Evolutionary conservation across 306 rosid species (phyloP).

Genomic region (Rosa multiflora): DNA sequence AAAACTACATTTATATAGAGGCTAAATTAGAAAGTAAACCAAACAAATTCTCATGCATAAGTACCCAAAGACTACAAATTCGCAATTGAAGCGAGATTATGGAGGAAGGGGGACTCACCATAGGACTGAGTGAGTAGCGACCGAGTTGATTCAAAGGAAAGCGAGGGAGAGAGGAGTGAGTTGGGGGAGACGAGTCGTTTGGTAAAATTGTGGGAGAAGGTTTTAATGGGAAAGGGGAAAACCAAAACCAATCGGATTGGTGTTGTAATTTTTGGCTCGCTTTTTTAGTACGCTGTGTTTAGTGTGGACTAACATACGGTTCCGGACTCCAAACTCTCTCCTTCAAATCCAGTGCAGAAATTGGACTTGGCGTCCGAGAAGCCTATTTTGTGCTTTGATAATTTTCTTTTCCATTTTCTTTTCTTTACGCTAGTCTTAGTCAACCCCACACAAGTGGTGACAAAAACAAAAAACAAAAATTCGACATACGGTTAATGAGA

Average conservation of each 20-base stretch:
- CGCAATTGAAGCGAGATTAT: not conserved
- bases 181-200: not conserved
- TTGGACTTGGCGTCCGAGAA: slow-evolving; percentile 37
- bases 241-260: slow-evolving; percentile 9
- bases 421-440: too few relatives aligned
- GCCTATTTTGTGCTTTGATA: slow-evolving; percentile 3
- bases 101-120: slow-evolving; percentile 54
- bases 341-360: slow-evolving; percentile 21
- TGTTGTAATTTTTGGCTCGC: slow-evolving; percentile 40
- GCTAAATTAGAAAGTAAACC: slow-evolving; percentile 14
- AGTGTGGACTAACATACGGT: slow-evolving; percentile 7
- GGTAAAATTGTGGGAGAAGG: not conserved
- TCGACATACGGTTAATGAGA: too few relatives aligned
- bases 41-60: slow-evolving; percentile 4
- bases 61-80: not conserved
- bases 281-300: slow-evolving; percentile 51
- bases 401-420: not conserved
- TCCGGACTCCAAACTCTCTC: slow-evolving; percentile 35
- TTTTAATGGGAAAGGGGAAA: not conserved
- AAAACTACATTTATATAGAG: slow-evolving; percentile 19
- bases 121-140: slow-evolving; percentile 36
- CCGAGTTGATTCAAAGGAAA: slow-evolving; percentile 49
- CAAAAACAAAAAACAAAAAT: too few relatives aligned
- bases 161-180: slow-evolving; percentile 26
- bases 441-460: too few relatives aligned